Evolutionary conservation across 352 stramenopile species (phyloP).

Genomic region (Phytophthora syringae): DNA sequence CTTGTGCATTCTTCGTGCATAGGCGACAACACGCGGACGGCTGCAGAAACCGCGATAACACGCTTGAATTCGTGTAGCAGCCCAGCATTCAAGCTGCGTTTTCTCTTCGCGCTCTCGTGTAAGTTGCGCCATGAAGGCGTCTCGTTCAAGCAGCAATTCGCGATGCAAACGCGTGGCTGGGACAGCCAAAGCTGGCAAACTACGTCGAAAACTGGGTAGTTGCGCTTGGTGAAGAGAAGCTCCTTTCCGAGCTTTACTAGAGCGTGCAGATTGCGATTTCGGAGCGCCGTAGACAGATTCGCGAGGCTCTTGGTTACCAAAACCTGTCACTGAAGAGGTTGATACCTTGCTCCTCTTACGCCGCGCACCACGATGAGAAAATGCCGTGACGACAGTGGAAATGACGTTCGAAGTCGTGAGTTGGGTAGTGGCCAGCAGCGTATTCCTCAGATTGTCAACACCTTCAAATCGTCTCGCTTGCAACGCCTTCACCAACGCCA

Average conservation of each 20-base stretch:
- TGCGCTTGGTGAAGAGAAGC: slow-evolving; percentile 48
- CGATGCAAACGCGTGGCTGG: slow-evolving; percentile 55
- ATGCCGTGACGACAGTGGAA: slow-evolving; percentile 62
- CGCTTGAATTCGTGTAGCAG: slow-evolving; percentile 69
- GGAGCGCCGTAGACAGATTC: slow-evolving; percentile 28
- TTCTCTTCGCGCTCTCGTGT: slow-evolving; percentile 59
- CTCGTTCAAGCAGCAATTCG: slow-evolving; percentile 57
- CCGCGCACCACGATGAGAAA: slow-evolving; percentile 11
- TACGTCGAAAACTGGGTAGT: slow-evolving; percentile 55
- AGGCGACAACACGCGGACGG: slow-evolving; percentile 51
- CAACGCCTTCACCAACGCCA: slow-evolving; percentile 40
- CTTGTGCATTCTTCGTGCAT: slow-evolving; percentile 44
- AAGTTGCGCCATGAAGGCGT: slow-evolving; percentile 70
- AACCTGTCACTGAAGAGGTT: slow-evolving; percentile 3
- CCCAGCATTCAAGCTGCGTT: slow-evolving; percentile 55
- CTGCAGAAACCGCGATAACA: slow-evolving; percentile 59
- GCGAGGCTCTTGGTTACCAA: slow-evolving; percentile 48
- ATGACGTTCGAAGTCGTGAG: slow-evolving; percentile 73
- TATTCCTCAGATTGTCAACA: slow-evolving; percentile 44
- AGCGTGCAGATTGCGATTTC: slow-evolving; percentile 41
- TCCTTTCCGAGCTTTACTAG: slow-evolving; percentile 37
- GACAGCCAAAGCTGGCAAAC: slow-evolving; percentile 59
- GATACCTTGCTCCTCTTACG: slow-evolving; percentile 18
- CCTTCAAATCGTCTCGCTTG: slow-evolving; percentile 44
- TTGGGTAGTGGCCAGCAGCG: slow-evolving; percentile 57